Evolutionary conservation across 139 green algal genomes (phyloP).

Genomic region (Astrephomene gubernaculifera): DNA sequence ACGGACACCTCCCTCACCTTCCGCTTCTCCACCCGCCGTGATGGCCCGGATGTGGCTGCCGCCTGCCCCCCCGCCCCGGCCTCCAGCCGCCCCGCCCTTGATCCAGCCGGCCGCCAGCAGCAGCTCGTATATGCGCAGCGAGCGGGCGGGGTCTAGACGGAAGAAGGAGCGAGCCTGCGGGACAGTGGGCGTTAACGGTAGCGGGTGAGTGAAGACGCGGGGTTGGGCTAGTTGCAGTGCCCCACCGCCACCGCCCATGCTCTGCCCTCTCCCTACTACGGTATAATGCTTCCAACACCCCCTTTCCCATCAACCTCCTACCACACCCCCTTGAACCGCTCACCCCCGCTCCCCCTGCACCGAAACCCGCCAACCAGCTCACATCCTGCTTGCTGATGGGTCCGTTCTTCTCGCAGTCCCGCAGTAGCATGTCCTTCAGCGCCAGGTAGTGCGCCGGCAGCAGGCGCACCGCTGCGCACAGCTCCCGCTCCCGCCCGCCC

Average conservation of each 20-base stretch:
- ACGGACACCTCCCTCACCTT: no score
- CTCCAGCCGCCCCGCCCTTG: background rate
- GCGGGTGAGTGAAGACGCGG: background rate
- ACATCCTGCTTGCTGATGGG: conserved; percentile 65
- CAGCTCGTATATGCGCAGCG: conserved; percentile 72
- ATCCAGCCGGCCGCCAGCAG: conserved; percentile 66
- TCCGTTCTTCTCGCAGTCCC: conserved; percentile 60
- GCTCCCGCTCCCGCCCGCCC: conserved; percentile 74
- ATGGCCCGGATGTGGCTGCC: background rate
- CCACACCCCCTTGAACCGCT: background rate
- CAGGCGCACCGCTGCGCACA: conserved; percentile 80
- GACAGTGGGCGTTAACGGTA: background rate
- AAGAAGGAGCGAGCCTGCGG: conserved; percentile 68
- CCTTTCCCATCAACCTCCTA: no score
- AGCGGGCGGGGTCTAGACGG: conserved; percentile 62
- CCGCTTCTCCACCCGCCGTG: conserved; percentile 13
- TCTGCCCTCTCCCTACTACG: background rate
- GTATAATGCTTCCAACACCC: background rate
- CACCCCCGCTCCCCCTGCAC: no score
- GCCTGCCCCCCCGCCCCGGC: background rate
- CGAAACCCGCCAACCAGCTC: conserved; percentile 27
- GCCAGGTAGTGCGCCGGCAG: conserved; percentile 88
- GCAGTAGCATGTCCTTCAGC: conserved; percentile 74
- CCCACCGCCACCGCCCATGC: background rate
- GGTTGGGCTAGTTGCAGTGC: background rate